Evolutionary conservation across 306 rosid genomes (phyloP).

Genomic region (Nissolia schottii): DNA sequence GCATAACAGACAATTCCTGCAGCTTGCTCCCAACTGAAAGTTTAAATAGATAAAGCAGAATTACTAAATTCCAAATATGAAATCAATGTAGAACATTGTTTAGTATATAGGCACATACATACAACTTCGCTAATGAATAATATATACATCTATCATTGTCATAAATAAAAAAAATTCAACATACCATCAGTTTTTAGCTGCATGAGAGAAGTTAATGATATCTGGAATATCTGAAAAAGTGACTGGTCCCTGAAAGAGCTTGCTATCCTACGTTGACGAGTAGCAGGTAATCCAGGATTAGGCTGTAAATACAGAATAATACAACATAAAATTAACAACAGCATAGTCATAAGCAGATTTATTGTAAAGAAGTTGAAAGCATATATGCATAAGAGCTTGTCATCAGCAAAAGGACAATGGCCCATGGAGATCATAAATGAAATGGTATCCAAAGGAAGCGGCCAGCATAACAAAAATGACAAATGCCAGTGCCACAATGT

Average conservation of each 20-base stretch:
- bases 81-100: not conserved
- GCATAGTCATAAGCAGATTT: conserved; percentile 7
- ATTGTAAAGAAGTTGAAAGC: conserved; percentile 1
- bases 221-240: conserved; percentile 41
- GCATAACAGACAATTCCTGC: conserved; percentile 40
- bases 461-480: not conserved
- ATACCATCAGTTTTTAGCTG: conserved; percentile 44
- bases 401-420: not conserved
- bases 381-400: not conserved
- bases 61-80: conserved; percentile 12
- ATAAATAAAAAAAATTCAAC: not conserved
- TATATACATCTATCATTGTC: not conserved
- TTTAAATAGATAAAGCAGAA: conserved; percentile 12
- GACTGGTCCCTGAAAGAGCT: conserved; percentile 41
- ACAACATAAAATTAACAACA: conserved; percentile 8
- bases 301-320: conserved; percentile 28
- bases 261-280: conserved; percentile 46
- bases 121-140: no score
- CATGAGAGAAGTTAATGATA: conserved; percentile 42
- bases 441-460: not conserved
- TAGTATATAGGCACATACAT: no score
- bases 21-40: conserved; percentile 45
- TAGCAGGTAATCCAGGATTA: conserved; percentile 37
- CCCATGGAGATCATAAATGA: not conserved
- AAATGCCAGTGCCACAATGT: not conserved